phyloP scores from a whole-genome alignment of 495 filamentous ascomycete genomes.

The Astrothelium subdiscretum region DNA sequence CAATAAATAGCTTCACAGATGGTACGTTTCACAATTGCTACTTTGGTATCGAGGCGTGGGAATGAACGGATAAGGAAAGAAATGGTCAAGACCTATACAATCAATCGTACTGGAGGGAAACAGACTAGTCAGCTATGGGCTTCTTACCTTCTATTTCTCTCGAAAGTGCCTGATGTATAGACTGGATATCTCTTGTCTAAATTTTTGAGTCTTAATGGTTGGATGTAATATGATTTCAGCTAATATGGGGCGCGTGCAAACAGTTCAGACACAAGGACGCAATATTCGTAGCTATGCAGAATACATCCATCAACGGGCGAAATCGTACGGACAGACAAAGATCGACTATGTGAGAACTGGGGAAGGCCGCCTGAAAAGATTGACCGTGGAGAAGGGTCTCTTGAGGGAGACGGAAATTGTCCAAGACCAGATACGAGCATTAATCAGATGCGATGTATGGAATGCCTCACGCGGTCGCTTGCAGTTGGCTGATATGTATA shows the following conservation, averaged over 20 bases:
- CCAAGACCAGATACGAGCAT: constrained; percentile 72
- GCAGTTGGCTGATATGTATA: constrained; percentile 20
- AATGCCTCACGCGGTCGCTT: not conserved
- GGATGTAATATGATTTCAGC: not conserved
- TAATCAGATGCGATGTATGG: constrained; percentile 78
- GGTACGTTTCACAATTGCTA: constrained; percentile 35
- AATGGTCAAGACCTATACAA: not conserved
- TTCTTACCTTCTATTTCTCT: too few relatives aligned
- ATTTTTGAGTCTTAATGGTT: not conserved
- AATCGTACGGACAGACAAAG: constrained; percentile 69
- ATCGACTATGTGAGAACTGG: constrained; percentile 82
- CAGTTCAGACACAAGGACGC: constrained; percentile 88
- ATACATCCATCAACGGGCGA: constrained; percentile 74
- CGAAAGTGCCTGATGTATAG: too few relatives aligned
- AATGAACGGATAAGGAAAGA: not conserved
- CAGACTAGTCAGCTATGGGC: too few relatives aligned
- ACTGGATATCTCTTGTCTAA: too few relatives aligned
- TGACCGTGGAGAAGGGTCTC: constrained; percentile 86
- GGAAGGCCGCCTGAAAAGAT: constrained; percentile 68
- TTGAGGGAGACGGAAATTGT: constrained; percentile 86
- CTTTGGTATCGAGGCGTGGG: not conserved
- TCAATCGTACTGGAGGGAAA: too few relatives aligned
- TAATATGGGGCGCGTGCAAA: not conserved
- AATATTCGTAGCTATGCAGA: constrained; percentile 88
- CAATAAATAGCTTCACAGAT: constrained; percentile 84